Evolutionary conservation across 176 grass and related monocot species (phyloP).

Genomic region (Eragrostis nindensis): DNA sequence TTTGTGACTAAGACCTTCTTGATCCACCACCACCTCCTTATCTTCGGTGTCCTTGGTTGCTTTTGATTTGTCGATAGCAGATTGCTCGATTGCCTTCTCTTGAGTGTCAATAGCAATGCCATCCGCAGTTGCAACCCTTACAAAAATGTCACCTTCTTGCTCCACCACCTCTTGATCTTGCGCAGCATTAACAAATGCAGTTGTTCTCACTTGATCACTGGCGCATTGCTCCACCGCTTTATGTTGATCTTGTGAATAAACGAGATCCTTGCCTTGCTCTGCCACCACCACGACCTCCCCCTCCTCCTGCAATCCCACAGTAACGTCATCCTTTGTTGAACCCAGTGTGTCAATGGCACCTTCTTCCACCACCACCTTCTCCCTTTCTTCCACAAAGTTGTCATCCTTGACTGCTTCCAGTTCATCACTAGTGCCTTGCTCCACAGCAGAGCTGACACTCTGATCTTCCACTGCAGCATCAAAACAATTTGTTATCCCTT

Average conservation of each 20-base stretch:
- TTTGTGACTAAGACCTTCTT: background rate
- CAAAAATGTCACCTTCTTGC: background rate
- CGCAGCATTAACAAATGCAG: background rate
- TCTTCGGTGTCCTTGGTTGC: background rate
- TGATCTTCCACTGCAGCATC: background rate
- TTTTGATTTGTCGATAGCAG: background rate
- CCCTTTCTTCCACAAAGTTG: constrained; percentile 13
- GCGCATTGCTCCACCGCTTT: background rate
- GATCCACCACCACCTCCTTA: background rate
- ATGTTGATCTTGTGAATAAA: background rate
- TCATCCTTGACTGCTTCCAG: background rate
- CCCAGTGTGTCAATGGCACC: background rate
- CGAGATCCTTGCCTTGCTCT: background rate
- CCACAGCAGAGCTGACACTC: background rate
- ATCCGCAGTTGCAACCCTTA: background rate
- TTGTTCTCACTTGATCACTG: background rate
- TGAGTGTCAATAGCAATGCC: constrained; percentile 1
- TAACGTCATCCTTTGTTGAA: background rate
- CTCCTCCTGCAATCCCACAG: background rate
- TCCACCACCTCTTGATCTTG: constrained; percentile 7
- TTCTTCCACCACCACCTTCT: constrained; percentile 4
- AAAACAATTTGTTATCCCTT: background rate
- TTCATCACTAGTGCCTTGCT: constrained; percentile 12
- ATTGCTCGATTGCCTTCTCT: constrained; percentile 2
- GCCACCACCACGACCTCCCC: background rate